Evolutionary conservation across 1,139 yeast genomes (phyloP).

Genomic region (Taphrina pruni): DNA sequence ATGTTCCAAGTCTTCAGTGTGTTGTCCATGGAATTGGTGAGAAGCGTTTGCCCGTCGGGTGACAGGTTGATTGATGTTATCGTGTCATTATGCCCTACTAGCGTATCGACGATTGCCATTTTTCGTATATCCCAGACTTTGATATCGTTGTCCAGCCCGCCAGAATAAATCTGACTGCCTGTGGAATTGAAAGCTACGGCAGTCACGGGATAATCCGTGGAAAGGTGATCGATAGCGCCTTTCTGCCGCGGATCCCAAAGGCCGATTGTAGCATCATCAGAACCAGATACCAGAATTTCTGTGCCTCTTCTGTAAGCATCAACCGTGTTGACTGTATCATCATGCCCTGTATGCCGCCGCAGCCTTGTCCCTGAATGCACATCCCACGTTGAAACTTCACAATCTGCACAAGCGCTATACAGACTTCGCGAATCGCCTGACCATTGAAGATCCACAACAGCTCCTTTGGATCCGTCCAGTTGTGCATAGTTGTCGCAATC

Average conservation of each 20-base stretch:
- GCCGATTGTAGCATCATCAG: conserved; percentile 67
- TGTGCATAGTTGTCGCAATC: conserved; percentile 56
- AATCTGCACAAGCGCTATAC: conserved; percentile 59
- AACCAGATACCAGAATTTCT: conserved; percentile 59
- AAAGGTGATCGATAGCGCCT: conserved; percentile 53
- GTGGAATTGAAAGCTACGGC: conserved; percentile 57
- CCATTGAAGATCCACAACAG: conserved; percentile 60
- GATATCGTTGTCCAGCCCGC: conserved; percentile 73
- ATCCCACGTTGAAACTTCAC: conserved; percentile 63
- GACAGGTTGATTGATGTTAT: conserved; percentile 62
- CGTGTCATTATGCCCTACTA: conserved; percentile 57
- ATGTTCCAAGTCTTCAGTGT: conserved; percentile 64
- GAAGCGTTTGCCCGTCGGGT: conserved; percentile 58
- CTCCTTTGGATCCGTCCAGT: conserved; percentile 59
- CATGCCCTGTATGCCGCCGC: conserved; percentile 62
- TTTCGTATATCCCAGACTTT: conserved; percentile 54
- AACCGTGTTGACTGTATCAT: conserved; percentile 64
- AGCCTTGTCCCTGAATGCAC: conserved; percentile 61
- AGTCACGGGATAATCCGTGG: conserved; percentile 64
- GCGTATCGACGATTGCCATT: conserved; percentile 52
- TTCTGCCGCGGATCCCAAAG: conserved; percentile 72
- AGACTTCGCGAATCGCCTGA: conserved; percentile 54
- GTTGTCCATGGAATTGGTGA: conserved; percentile 66
- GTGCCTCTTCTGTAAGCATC: conserved; percentile 52
- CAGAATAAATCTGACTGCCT: conserved; percentile 59